Base-by-base conservation (phyloP, 345 rosid genomes). In the Murraya koenigii region DNA sequence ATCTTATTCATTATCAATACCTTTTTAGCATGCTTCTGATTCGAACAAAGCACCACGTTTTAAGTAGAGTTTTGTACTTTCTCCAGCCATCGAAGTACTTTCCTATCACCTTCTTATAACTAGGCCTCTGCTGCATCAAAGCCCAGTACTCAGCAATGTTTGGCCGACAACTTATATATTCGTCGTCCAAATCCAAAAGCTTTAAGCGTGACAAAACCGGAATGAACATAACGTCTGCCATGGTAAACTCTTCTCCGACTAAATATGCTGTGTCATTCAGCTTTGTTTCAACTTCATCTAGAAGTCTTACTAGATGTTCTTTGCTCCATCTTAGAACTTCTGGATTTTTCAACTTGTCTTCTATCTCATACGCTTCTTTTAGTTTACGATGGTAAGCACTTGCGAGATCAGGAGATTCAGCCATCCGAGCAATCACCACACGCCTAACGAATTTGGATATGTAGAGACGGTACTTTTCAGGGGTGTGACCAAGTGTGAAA, bases 71-170 rank as follows among this genome's bases (percentile, higher is more conserved):
- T 81, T 66, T 89, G 84, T 89, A 85, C 81, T 77, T 92, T 81
- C 92, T 92, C 98, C 98, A 92, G 13, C 96, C 97, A 76, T 71
- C 71, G 68, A 93, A 95, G 79, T 92, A 87, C 79, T 86, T 93
- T 8, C 97, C 97, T 55, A 91, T 87, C 6, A 92, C 97, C 75
- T 79, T 89, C 62, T 86, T 86, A 64, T 91, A 95, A 78, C 95
- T 91, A 41, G 94, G 91, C 82, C 99, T 86, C 81, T 80, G 83
- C 83, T 72, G 87, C 83, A 88, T 94, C 85, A 84, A 2, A 59
- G 44, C 58, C 99, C 99, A 93, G 82, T 95, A 93, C 74, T 76
- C 82, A 0, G 91, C 88, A 19, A 93, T 85, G 66, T 82, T 92
- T 28, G 84, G 92, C 82, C 98, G 91, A 77, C 88, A 82, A 71